These are phyloP conservation scores for Alternaria novae-zelandiae DNA, from an alignment of 2,329 filamentous ascomycete species.

Conservation along the genomic window DNA sequence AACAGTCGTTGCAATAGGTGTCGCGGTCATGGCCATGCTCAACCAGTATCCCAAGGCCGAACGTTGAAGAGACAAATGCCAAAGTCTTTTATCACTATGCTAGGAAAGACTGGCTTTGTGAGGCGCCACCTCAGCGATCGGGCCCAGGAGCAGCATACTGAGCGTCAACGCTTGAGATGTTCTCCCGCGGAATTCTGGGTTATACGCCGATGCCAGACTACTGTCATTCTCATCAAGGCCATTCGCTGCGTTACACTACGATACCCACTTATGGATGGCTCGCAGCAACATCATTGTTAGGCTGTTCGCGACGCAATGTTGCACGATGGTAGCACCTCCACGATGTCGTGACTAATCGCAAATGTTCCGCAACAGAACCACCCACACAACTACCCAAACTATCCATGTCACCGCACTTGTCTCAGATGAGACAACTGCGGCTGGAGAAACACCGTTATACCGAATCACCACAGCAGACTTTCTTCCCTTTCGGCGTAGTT, in stretches of 20 bases:
- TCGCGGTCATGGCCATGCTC: slow-evolving; percentile 51
- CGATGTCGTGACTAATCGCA: background rate
- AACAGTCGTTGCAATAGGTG: slow-evolving; percentile 49
- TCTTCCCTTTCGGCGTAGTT: background rate
- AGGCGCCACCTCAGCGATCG: background rate
- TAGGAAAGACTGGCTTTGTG: slow-evolving; percentile 3
- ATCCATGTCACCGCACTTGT: background rate
- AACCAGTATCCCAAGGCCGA: slow-evolving; percentile 55
- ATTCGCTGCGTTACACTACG: background rate
- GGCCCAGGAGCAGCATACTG: background rate
- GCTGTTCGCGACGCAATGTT: background rate
- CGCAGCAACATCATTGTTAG: background rate
- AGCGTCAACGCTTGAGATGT: background rate
- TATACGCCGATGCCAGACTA: background rate
- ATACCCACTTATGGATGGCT: background rate
- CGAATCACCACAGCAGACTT: background rate
- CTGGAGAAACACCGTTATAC: background rate
- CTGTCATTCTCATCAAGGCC: background rate
- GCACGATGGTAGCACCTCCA: background rate
- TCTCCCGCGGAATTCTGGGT: background rate
- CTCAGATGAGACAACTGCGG: background rate
- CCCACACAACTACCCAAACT: background rate
- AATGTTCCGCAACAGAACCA: background rate
- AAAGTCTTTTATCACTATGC: slow-evolving; percentile 9
- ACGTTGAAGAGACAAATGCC: slow-evolving; percentile 42